These are phyloP conservation scores for Fusarium solani-melongenae DNA, from an alignment of 2,329 filamentous ascomycete species.

Conservation along the genomic window DNA sequence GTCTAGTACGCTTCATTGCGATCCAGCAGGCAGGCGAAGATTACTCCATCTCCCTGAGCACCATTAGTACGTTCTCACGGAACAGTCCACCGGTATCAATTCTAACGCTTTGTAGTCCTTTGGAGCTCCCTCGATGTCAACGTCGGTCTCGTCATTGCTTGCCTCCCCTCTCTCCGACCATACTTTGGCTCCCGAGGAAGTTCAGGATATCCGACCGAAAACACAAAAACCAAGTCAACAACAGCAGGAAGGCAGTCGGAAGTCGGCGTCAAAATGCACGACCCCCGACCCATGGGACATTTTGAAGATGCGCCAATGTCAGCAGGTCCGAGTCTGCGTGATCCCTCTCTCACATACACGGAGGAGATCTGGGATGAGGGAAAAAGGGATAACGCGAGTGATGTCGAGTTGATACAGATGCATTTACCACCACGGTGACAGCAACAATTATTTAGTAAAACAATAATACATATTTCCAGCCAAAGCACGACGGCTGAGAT, in stretches of 20 bases:
- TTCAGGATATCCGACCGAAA: neutral
- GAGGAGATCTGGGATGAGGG: neutral
- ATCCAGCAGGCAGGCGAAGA: conserved; percentile 22
- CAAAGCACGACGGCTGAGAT: neutral
- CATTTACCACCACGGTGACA: neutral
- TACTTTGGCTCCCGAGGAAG: conserved; percentile 21
- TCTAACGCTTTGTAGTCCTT: neutral
- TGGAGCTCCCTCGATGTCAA: conserved; percentile 32
- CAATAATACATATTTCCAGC: neutral
- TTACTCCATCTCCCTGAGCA: conserved; percentile 12
- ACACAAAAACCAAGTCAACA: neutral
- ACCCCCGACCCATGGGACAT: neutral
- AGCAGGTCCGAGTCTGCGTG: neutral
- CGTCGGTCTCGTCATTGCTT: conserved; percentile 31
- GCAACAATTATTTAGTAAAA: neutral
- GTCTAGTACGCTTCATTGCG: conserved; percentile 19
- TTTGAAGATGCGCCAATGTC: neutral
- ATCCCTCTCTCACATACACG: neutral
- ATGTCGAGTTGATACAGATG: conserved; percentile 14
- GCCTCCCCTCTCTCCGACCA: conserved; percentile 29
- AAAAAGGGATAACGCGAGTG: conserved; percentile 1
- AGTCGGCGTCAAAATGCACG: neutral
- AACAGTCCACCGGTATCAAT: neutral
- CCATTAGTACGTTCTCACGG: conserved; percentile 11
- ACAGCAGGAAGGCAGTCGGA: neutral